These are phyloP conservation scores for Populus simonii DNA, from an alignment of 345 rosid genomes.

Conservation along the genomic window DNA sequence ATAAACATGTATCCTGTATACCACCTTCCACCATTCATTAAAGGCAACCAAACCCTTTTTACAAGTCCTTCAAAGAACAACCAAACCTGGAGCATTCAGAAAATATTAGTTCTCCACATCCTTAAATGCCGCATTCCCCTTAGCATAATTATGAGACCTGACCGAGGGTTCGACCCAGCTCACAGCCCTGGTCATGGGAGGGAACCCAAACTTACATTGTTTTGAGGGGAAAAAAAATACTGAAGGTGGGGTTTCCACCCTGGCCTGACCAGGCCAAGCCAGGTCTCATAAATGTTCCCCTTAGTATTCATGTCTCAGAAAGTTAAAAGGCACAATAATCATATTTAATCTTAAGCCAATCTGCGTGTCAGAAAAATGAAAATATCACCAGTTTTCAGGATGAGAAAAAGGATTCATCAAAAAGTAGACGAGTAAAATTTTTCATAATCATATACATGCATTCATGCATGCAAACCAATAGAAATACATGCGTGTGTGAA, in stretches of 20 bases:
- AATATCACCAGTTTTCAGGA: too few species aligned
- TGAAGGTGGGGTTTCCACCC: too few species aligned
- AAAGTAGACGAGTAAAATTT: background rate
- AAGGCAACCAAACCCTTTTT: background rate
- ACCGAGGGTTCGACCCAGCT: too few species aligned
- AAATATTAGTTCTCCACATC: background rate
- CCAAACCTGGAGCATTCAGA: background rate
- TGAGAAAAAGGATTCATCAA: background rate
- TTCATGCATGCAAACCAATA: background rate
- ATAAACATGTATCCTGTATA: background rate
- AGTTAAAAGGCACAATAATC: background rate
- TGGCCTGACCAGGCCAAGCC: too few species aligned
- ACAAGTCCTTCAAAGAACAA: background rate
- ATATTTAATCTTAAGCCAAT: background rate
- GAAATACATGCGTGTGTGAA: background rate
- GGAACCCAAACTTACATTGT: too few species aligned
- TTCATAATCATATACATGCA: background rate
- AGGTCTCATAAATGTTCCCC: too few species aligned
- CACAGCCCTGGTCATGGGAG: too few species aligned
- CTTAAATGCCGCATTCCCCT: background rate
- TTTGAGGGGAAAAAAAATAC: too few species aligned
- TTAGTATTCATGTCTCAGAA: background rate
- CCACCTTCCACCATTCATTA: background rate
- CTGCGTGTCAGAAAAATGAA: background rate
- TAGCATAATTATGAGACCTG: too few species aligned